Conservation (phyloP, 2,329 filamentous ascomycete genomes). For the Lasiodiplodia sp. region DNA sequence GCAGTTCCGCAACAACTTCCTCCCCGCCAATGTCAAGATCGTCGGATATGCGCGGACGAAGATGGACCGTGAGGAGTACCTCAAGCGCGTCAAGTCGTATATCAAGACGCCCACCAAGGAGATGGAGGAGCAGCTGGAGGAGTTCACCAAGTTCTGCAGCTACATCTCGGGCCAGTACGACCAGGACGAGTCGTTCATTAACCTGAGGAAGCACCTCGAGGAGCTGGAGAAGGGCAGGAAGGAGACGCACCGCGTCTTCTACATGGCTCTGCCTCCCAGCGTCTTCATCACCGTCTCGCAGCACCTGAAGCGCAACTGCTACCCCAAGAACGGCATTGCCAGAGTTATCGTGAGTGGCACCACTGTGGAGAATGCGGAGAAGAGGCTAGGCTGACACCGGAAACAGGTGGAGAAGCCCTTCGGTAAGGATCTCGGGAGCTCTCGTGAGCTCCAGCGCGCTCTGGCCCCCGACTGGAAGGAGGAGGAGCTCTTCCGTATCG, state of each 20-base stretch:
- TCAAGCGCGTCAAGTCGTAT: slow-evolving; percentile 93
- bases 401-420: slow-evolving; percentile 96
- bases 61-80: slow-evolving; percentile 97
- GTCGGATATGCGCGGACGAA: slow-evolving; percentile 99
- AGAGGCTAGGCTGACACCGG: slow-evolving; percentile 27
- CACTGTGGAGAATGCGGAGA: neutral
- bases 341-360: slow-evolving; percentile 80
- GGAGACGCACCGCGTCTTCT: slow-evolving; percentile 93
- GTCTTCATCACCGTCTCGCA: slow-evolving; percentile 98
- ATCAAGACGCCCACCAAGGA: slow-evolving; percentile 99
- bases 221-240: slow-evolving; percentile 82
- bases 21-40: slow-evolving; percentile 93
- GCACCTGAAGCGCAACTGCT: slow-evolving; percentile 96
- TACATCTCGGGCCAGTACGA: slow-evolving; percentile 99
- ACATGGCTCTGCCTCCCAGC: slow-evolving; percentile 97
- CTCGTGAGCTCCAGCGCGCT: slow-evolving; percentile 91
- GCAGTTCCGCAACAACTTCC: slow-evolving; percentile 98
- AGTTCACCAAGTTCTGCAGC: slow-evolving; percentile 86
- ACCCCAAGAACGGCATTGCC: slow-evolving; percentile 87
- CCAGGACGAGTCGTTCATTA: slow-evolving; percentile 90
- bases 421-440: slow-evolving; percentile 94
- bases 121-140: slow-evolving; percentile 90
- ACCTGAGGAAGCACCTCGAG: slow-evolving; percentile 84
- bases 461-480: slow-evolving; percentile 98
- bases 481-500: slow-evolving; percentile 98